These are phyloP conservation scores for Phyllosticta citriasiana DNA, from an alignment of 2,329 filamentous ascomycete genomes.

Conservation along the genomic window DNA sequence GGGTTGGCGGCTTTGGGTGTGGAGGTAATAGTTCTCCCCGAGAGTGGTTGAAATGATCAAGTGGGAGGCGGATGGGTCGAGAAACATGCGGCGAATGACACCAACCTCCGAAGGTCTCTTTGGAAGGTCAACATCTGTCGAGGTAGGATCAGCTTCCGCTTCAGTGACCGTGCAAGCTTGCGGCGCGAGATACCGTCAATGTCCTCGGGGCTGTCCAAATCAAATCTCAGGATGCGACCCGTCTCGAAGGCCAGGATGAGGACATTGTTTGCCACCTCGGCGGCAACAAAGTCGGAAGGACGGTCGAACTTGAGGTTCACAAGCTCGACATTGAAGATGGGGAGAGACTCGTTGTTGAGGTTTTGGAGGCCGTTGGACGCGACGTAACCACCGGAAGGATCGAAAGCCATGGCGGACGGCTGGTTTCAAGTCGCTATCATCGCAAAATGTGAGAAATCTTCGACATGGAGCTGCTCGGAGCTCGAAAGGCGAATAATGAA, in stretches of 20 bases:
- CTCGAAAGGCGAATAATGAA: background rate
- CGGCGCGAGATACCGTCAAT: slow-evolving; percentile 53
- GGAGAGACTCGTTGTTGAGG: slow-evolving; percentile 53
- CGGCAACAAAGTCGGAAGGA: slow-evolving; percentile 89
- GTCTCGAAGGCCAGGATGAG: slow-evolving; percentile 86
- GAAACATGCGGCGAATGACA: slow-evolving; percentile 89
- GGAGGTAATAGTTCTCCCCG: slow-evolving; percentile 95
- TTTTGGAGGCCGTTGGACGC: slow-evolving; percentile 53
- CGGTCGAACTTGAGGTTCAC: slow-evolving; percentile 92
- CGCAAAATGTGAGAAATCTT: background rate
- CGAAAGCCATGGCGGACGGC: slow-evolving; percentile 51
- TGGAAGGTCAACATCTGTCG: slow-evolving; percentile 83
- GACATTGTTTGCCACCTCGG: slow-evolving; percentile 95
- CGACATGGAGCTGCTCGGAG: background rate
- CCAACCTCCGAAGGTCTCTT: slow-evolving; percentile 87
- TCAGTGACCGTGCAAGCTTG: background rate
- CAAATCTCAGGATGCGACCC: slow-evolving; percentile 85
- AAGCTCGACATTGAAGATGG: slow-evolving; percentile 89
- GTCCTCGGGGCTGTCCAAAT: slow-evolving; percentile 84
- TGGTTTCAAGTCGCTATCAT: background rate
- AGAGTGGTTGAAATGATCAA: slow-evolving; percentile 82
- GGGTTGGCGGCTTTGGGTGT: slow-evolving; percentile 84
- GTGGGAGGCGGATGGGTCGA: slow-evolving; percentile 93
- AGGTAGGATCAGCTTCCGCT: background rate
- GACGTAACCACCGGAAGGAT: slow-evolving; percentile 61